phyloP scores from a whole-genome alignment of 257 asterid species.

The Lycium barbarum region DNA sequence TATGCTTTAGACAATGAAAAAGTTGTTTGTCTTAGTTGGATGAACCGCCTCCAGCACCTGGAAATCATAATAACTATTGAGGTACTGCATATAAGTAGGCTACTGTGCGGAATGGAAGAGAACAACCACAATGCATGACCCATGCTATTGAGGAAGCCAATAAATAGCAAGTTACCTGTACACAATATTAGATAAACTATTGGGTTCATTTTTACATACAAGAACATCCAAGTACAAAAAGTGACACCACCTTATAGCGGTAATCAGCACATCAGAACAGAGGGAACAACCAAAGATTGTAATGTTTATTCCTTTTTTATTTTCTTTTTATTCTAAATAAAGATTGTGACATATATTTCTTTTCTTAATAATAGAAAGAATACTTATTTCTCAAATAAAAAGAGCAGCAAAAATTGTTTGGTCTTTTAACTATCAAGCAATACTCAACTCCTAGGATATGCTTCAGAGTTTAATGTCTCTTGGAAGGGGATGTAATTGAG shows the following conservation, averaged over 20 bases:
- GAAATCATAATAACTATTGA: background rate
- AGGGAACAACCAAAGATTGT: constrained; percentile 9
- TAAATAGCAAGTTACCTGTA: constrained; percentile 5
- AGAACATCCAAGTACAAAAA: constrained; percentile 25
- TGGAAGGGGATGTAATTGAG: constrained; percentile 3
- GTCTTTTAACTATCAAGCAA: background rate
- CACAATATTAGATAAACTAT: background rate
- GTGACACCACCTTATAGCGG: background rate
- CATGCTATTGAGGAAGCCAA: background rate
- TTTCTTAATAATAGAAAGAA: background rate
- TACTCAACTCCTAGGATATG: constrained; percentile 14
- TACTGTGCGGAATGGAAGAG: background rate
- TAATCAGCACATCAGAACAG: background rate
- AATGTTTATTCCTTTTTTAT: background rate
- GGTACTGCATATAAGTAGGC: background rate
- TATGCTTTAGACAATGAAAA: constrained; percentile 36
- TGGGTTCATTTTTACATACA: background rate
- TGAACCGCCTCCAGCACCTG: constrained; percentile 41
- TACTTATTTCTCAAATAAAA: constrained; percentile 22
- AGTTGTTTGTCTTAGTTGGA: constrained; percentile 33
- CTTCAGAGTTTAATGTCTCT: background rate
- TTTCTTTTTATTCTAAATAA: background rate
- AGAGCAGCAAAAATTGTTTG: background rate
- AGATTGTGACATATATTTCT: constrained; percentile 13
- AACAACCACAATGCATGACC: constrained; percentile 11